Evolutionary conservation across 495 filamentous ascomycete genomes (phyloP).

Genomic region (Antarctomyces pellizariae): DNA sequence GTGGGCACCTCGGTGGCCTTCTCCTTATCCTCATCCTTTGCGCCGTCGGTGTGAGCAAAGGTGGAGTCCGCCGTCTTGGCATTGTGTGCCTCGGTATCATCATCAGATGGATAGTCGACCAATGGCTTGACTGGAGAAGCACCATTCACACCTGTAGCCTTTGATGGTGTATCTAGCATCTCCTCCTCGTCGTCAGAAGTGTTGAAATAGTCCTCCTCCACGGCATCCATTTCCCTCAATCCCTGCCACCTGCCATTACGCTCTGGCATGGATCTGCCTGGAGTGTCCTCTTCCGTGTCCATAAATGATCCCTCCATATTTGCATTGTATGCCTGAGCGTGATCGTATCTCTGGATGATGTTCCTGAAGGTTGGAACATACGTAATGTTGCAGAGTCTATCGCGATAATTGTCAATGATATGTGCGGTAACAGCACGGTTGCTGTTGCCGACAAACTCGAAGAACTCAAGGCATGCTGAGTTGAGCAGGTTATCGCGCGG

Average conservation of each 20-base stretch:
- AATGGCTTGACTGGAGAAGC: constrained; percentile 44
- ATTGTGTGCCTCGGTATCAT: constrained; percentile 45
- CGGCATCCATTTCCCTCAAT: constrained; percentile 61
- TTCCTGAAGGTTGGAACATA: constrained; percentile 74
- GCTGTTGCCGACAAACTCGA: constrained; percentile 74
- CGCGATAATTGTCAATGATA: constrained; percentile 71
- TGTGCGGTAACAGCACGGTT: constrained; percentile 65
- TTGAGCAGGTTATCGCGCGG: constrained; percentile 89
- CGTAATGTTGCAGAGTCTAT: constrained; percentile 50
- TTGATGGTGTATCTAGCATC: constrained; percentile 10
- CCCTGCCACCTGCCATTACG: constrained; percentile 47
- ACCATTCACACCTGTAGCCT: constrained; percentile 16
- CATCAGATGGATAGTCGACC: constrained; percentile 81
- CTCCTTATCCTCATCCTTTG: constrained; percentile 32
- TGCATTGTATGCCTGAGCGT: constrained; percentile 41
- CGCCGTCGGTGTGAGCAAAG: no score
- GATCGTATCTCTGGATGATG: constrained; percentile 58
- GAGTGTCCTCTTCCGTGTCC: constrained; percentile 24
- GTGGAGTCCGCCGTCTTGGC: constrained; percentile 12
- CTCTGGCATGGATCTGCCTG: constrained; percentile 30
- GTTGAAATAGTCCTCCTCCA: constrained; percentile 90
- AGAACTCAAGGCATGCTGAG: constrained; percentile 89
- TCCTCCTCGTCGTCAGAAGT: constrained; percentile 75
- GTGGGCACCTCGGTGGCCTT: constrained; percentile 15
- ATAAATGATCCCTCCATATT: constrained; percentile 28